These are phyloP conservation scores for Colletotrichum incanum DNA, from an alignment of 2,329 filamentous ascomycete species.

Conservation along the genomic window DNA sequence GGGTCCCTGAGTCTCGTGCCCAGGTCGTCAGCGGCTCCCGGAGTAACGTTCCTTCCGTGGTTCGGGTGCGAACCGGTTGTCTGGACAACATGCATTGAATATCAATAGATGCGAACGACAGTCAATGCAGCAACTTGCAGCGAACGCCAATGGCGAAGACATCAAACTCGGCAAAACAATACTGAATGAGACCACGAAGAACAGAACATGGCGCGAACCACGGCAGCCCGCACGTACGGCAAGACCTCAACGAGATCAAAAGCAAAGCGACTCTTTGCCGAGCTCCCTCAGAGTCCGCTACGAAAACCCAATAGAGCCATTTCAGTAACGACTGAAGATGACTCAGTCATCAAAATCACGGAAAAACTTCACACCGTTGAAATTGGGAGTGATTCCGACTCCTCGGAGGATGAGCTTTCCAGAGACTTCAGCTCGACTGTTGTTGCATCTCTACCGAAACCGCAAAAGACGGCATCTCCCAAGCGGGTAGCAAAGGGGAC, in stretches of 20 bases:
- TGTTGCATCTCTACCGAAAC: constrained; percentile 13
- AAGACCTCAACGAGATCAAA: constrained; percentile 64
- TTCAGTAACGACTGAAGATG: constrained; percentile 34
- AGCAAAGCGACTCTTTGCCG: constrained; percentile 65
- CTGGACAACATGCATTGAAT: constrained; percentile 24
- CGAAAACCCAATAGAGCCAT: constrained; percentile 48
- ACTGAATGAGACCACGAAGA: background rate
- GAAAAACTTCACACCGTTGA: constrained; percentile 53
- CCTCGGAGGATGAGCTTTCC: constrained; percentile 40
- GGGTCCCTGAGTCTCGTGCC: constrained; percentile 12
- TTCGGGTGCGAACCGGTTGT: constrained; percentile 7
- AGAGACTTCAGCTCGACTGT: constrained; percentile 28
- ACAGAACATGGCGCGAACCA: constrained; percentile 62
- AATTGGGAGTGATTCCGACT: constrained; percentile 46
- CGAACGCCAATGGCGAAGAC: background rate
- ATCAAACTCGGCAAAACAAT: background rate
- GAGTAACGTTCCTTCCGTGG: constrained; percentile 19
- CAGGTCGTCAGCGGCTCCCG: constrained; percentile 22
- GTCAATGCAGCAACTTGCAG: constrained; percentile 9
- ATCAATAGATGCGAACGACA: constrained; percentile 38
- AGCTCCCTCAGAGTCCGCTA: constrained; percentile 66
- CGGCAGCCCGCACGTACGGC: constrained; percentile 65
- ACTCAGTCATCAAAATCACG: constrained; percentile 51
- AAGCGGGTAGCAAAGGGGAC: constrained; percentile 15
- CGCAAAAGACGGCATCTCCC: constrained; percentile 1